Evolutionary conservation across 2,329 filamentous ascomycete genomes (phyloP).

Genomic region (Trichoderma koningii): DNA sequence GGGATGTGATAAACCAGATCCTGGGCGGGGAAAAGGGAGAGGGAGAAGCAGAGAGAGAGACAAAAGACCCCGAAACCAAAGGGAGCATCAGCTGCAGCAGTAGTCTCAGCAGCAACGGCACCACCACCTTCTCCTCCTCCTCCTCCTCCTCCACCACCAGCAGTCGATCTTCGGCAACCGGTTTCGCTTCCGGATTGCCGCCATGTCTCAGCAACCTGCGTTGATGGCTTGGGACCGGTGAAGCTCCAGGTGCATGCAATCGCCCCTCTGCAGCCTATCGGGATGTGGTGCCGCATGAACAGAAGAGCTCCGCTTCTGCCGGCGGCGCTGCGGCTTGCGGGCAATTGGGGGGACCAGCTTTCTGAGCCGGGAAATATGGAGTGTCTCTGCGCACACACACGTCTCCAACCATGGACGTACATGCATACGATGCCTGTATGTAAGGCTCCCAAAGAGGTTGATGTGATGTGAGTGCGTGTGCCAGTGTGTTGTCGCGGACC

Average conservation of each 20-base stretch:
- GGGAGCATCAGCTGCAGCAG: background rate
- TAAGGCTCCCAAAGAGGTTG: too few species aligned
- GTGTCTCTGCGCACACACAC: too few species aligned
- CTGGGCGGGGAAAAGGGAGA: background rate
- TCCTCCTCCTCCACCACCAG: too few species aligned
- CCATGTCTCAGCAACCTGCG: slow-evolving; percentile 16
- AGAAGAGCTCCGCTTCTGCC: slow-evolving; percentile 10
- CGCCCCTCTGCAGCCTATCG: slow-evolving; percentile 17
- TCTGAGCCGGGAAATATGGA: background rate
- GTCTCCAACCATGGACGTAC: too few species aligned
- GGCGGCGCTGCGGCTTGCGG: background rate
- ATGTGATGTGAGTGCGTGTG: too few species aligned
- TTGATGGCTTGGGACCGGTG: slow-evolving; percentile 11
- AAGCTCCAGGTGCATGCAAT: slow-evolving; percentile 14
- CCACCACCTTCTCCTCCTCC: background rate
- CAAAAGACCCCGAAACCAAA: background rate
- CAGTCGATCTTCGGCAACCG: background rate
- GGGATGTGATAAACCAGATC: too few species aligned
- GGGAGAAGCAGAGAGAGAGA: background rate
- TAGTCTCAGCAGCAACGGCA: too few species aligned
- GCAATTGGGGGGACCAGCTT: background rate
- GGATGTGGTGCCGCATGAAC: slow-evolving; percentile 2
- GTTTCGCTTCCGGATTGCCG: slow-evolving; percentile 17
- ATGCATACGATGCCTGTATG: too few species aligned
- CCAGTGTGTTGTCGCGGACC: too few species aligned